Percentiles rank a stretch among this genome's conserved stretches.
phyloP scores from a whole-genome alignment of 352 stramenopile genomes.

The Phytophthora sansomeana region DNA sequence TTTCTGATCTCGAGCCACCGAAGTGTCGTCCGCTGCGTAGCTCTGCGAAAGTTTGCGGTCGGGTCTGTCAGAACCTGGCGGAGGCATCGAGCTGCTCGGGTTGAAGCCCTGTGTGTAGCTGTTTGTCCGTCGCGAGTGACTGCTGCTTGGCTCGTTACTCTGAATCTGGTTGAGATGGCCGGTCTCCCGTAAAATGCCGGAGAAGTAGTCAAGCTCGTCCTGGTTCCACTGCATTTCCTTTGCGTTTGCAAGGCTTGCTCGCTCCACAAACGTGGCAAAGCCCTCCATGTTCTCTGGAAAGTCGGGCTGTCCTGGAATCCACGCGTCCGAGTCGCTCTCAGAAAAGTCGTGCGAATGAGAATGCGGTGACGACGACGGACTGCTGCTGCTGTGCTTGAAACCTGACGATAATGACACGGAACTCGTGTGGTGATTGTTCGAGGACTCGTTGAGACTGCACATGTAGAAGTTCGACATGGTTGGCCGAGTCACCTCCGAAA shows the following conservation, averaged over 20 bases:
- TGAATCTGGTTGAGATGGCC: slow-evolving; percentile 28
- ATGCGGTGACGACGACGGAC: slow-evolving; percentile 28
- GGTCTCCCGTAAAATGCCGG: slow-evolving; percentile 35
- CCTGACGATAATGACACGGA: slow-evolving; percentile 35
- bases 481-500: slow-evolving; percentile 43
- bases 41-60: slow-evolving; percentile 13
- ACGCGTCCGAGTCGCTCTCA: slow-evolving; percentile 32
- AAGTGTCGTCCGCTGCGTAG: slow-evolving; percentile 25
- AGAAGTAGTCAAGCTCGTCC: slow-evolving; percentile 47
- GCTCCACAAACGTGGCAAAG: slow-evolving; percentile 36
- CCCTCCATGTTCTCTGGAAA: slow-evolving; percentile 35
- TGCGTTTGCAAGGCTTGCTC: slow-evolving; percentile 24
- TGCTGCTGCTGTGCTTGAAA: slow-evolving; percentile 25
- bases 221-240: slow-evolving; percentile 50
- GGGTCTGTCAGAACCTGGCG: slow-evolving; percentile 10
- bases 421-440: slow-evolving; percentile 9
- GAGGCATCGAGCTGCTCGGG: slow-evolving; percentile 17
- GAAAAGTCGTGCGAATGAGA: slow-evolving; percentile 34
- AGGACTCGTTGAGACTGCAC: slow-evolving; percentile 38
- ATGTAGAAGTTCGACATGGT: slow-evolving; percentile 41
- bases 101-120: slow-evolving; percentile 19
- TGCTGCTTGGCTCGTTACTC: slow-evolving; percentile 5
- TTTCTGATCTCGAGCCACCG: slow-evolving; percentile 23
- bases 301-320: slow-evolving; percentile 22
- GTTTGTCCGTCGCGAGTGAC: slow-evolving; percentile 13